Percentiles rank a stretch among this genome's conserved stretches.
phyloP scores from a whole-genome alignment of 768 basidiomycete species.

The Hygrophoropsis aurantiaca region DNA sequence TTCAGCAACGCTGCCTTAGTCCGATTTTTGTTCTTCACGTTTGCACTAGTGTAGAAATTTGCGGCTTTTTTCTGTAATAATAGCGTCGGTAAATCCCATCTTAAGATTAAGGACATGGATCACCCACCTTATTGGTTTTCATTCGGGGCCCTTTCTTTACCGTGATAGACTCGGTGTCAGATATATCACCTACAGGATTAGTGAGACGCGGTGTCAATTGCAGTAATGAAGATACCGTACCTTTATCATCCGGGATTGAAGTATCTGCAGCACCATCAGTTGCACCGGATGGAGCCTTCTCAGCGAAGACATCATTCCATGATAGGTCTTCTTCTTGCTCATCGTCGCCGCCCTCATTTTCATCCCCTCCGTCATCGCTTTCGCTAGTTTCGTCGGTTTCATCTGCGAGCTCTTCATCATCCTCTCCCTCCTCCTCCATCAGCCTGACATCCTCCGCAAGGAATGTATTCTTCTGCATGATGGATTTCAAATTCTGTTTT shows the following conservation, averaged over 20 bases:
- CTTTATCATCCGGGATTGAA: constrained; percentile 12
- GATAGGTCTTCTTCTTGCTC: constrained; percentile 54
- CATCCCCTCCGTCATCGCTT: constrained; percentile 40
- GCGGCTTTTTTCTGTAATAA: constrained; percentile 71
- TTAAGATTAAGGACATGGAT: neutral
- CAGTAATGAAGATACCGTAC: constrained; percentile 14
- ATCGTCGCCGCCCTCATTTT: constrained; percentile 35
- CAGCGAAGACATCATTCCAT: constrained; percentile 88
- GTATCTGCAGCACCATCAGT: constrained; percentile 13
- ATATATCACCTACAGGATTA: constrained; percentile 23
- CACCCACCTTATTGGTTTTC: constrained; percentile 86
- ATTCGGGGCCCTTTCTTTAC: constrained; percentile 71
- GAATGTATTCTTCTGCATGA: constrained; percentile 88
- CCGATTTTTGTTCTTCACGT: constrained; percentile 87
- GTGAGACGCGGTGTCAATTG: constrained; percentile 5
- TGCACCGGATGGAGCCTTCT: constrained; percentile 32
- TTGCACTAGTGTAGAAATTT: constrained; percentile 85
- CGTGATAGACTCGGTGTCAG: constrained; percentile 35
- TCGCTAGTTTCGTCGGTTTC: constrained; percentile 35
- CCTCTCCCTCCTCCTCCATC: constrained; percentile 51
- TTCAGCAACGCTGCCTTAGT: constrained; percentile 61
- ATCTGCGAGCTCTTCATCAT: constrained; percentile 29
- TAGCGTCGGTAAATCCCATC: neutral
- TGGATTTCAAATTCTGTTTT: constrained; percentile 82
- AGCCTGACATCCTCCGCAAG: constrained; percentile 79